Evolutionary conservation across 1,139 yeast species (phyloP), one percentile per base, ranked within the genome.

Genomic region (Hyphopichia khmerensis): DNA sequence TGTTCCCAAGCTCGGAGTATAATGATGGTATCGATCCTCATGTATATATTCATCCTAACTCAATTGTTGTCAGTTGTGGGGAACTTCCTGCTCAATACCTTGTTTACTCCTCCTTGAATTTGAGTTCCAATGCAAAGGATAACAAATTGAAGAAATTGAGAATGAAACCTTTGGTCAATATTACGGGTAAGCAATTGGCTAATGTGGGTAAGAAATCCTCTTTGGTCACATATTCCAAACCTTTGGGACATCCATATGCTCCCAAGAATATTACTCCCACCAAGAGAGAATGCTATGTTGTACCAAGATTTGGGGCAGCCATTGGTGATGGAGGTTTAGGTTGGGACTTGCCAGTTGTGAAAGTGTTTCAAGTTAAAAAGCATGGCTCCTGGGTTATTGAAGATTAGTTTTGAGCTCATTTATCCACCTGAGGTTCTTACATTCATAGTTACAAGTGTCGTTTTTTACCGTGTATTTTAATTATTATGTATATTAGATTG

Each of bases 261-360:
- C 95, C 96, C 1, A 84, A 84, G 55, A 69, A 73, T 50, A 55
- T 87, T 15, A 67, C 80, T 2, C 69, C 87, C 0, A 78, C 81
- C 1, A 83, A 80, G 52, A 69, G 97, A 51, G 93, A 87, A 55
- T 88, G 96, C 51, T 90, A 89, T 65, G 96, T 91, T 19, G 84
- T 90, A 36, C 98, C 98, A 1, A 67, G 96, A 43, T 82, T 87
- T 59, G 98, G 98, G 10, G 91, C 96, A 10, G 77, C 84, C 7
- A 72, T 85, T 35, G 95, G 96, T 3, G 77, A 83, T 30, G 96
- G 96, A 24, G 88, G 90, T 19, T 75, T 87, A 23, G 96, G 96
- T 9, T 91, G 96, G 96, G 97, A 91, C 55, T 66, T 91, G 40
- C 96, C 96, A 4, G 96, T 89, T 1, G 69, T 84, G 23, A 85